These are phyloP conservation scores for Acrocalymma vagum DNA, from an alignment of 2,329 filamentous ascomycete species.

Conservation along the genomic window DNA sequence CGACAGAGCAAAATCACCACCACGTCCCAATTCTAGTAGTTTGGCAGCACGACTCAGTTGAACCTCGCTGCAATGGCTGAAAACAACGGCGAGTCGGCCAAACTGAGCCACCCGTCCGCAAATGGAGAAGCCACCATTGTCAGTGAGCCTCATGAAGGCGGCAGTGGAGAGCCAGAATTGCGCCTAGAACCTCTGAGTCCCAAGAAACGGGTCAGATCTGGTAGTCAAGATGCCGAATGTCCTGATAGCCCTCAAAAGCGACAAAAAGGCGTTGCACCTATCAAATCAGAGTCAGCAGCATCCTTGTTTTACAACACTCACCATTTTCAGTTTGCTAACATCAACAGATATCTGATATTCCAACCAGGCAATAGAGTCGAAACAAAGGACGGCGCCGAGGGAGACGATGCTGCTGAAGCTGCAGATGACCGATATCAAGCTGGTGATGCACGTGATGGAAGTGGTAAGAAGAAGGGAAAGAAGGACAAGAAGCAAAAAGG, in stretches of 20 bases:
- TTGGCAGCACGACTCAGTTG: conserved; percentile 1
- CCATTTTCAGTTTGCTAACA: conserved; percentile 25
- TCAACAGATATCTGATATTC: conserved; percentile 42
- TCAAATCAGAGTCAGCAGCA: conserved; percentile 73
- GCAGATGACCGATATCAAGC: conserved; percentile 58
- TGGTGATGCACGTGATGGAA: conserved; percentile 46
- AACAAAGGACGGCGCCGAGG: conserved; percentile 39
- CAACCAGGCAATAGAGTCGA: conserved; percentile 33
- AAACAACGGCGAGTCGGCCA: conserved; percentile 17
- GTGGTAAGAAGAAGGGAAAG: conserved; percentile 57
- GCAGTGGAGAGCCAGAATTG: conserved; percentile 33
- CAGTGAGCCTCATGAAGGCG: conserved; percentile 27
- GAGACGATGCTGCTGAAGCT: conserved; percentile 67
- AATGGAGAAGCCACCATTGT: conserved; percentile 19
- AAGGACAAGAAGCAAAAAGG: conserved; percentile 73
- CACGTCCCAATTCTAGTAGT: conserved; percentile 3
- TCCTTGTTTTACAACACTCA: conserved; percentile 6
- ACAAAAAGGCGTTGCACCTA: conserved; percentile 68
- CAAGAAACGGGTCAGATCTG: conserved; percentile 40
- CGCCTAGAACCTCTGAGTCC: conserved; percentile 41
- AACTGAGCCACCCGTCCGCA: conserved; percentile 16
- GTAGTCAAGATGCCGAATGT: conserved; percentile 43
- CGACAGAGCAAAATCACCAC: conserved; percentile 5
- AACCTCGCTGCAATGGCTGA: conserved; percentile 19
- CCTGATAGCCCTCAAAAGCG: conserved; percentile 36